Base-by-base conservation (phyloP, 768 basidiomycete genomes). In the Arthromyces matolae region DNA sequence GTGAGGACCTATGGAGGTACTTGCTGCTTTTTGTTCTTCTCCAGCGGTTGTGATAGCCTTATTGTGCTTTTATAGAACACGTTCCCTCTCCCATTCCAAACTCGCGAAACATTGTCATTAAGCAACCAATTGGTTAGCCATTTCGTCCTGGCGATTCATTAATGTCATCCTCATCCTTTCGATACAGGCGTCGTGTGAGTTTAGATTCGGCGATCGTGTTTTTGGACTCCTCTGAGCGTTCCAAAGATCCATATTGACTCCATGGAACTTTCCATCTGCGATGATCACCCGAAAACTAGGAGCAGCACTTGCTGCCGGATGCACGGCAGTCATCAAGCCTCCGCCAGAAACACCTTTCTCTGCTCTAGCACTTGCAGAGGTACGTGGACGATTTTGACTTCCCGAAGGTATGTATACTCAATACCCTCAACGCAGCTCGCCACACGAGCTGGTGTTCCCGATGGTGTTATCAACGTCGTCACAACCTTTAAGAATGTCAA, bases 331-430 rank as follows among this genome's bases (percentile, higher is more conserved):
- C 38, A 84, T 97, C 65, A 98, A 98, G 59, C 94, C 94, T 1
- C 86, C 96, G 1, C 80, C 92, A 0, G 96, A 99, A 67, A 92
- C 96, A 0, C 96, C 96, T 1, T 96, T 91, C 70, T 92, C 91
- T 24, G 82, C 84, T 8, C 78, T 98, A 9, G 96, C 95, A 4
- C 74, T 97, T 18, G 85, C 83, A n/a, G 94, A 96, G 73, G 91
- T 89, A 36, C 13, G 50, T 19, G 3, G 59, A 31, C 52, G 45
- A n/a, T 29, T n/a, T 19, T 22, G 36, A 13, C 1, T 8, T 5
- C 13, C 42, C 9, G 12, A 2, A 22, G n/a, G 25, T 22, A 14
- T 4, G 9, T 19, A 18, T 16, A 34, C 8, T 13, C 16, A 35
- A 19, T 34, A 34, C 10, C 1, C 4, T 42, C 22, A 5, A 13